phyloP scores from a whole-genome alignment of 257 asterid genomes.

The Jaltomata sinuosa region DNA sequence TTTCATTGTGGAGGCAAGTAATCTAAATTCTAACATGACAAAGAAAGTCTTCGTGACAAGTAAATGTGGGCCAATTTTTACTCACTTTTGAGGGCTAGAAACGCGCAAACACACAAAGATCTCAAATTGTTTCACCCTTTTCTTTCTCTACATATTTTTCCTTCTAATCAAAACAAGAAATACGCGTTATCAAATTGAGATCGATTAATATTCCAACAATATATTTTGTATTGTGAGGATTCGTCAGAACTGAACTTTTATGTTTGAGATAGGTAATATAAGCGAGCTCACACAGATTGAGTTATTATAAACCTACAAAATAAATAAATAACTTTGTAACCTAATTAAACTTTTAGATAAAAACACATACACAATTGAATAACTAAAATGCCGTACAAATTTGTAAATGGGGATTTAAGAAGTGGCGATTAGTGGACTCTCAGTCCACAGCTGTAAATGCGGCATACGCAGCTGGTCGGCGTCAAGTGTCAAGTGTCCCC shows the following conservation, averaged over 20 bases:
- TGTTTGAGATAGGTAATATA: background rate
- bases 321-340: background rate
- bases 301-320: background rate
- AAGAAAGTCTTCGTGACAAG: background rate
- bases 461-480: constrained; percentile 1
- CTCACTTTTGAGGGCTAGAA: background rate
- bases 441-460: background rate
- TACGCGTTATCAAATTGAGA: too few species aligned
- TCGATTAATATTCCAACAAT: background rate
- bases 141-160: background rate
- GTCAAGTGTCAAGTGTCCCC: background rate
- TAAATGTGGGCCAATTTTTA: background rate
- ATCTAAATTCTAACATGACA: background rate
- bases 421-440: background rate
- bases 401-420: background rate
- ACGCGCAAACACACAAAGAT: background rate
- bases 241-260: background rate
- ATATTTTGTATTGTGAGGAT: background rate
- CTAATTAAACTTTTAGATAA: background rate
- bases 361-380: background rate
- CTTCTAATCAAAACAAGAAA: background rate
- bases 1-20: background rate
- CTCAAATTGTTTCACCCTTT: background rate
- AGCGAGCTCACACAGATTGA: background rate
- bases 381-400: background rate